Evolutionary conservation across 2,329 filamentous ascomycete species (phyloP).

Genomic region (Curvularia spicifera): DNA sequence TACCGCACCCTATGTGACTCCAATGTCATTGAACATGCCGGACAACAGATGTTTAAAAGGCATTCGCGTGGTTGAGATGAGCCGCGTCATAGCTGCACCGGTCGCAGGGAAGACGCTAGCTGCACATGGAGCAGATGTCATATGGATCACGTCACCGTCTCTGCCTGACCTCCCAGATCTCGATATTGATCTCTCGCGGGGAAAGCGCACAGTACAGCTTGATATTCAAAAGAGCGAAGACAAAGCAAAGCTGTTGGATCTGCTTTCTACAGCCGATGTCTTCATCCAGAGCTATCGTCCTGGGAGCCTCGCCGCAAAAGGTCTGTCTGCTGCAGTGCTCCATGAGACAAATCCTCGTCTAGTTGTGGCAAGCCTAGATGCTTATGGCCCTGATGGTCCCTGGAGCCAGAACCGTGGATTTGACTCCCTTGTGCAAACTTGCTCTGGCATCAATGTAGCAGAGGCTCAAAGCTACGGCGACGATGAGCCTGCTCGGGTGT

Average conservation of each 20-base stretch:
- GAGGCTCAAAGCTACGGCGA: slow-evolving; percentile 57
- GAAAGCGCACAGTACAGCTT: slow-evolving; percentile 57
- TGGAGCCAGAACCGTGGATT: slow-evolving; percentile 59
- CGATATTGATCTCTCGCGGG: slow-evolving; percentile 54
- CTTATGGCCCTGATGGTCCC: slow-evolving; percentile 59
- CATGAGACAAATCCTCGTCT: slow-evolving; percentile 52
- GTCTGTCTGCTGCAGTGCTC: slow-evolving; percentile 52
- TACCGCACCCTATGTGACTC: slow-evolving; percentile 17
- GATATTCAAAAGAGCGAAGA: slow-evolving; percentile 56
- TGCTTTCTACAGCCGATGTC: slow-evolving; percentile 60
- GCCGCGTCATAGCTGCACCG: slow-evolving; percentile 55
- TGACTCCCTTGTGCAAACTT: slow-evolving; percentile 64
- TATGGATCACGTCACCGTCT: slow-evolving; percentile 54
- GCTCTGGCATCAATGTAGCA: slow-evolving; percentile 62
- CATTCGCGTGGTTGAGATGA: slow-evolving; percentile 52
- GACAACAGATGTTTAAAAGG: slow-evolving; percentile 48
- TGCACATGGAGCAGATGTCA: slow-evolving; percentile 56
- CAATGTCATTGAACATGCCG: neutral
- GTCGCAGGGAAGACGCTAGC: slow-evolving; percentile 53
- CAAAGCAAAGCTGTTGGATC: slow-evolving; percentile 48
- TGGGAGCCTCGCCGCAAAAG: slow-evolving; percentile 54
- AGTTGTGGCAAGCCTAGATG: slow-evolving; percentile 60
- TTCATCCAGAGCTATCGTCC: slow-evolving; percentile 62
- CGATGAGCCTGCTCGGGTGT: slow-evolving; percentile 51
- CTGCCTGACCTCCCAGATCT: slow-evolving; percentile 52